Conservation (phyloP, 2,329 filamentous ascomycete species). For the Fonsecaea nubica region DNA sequence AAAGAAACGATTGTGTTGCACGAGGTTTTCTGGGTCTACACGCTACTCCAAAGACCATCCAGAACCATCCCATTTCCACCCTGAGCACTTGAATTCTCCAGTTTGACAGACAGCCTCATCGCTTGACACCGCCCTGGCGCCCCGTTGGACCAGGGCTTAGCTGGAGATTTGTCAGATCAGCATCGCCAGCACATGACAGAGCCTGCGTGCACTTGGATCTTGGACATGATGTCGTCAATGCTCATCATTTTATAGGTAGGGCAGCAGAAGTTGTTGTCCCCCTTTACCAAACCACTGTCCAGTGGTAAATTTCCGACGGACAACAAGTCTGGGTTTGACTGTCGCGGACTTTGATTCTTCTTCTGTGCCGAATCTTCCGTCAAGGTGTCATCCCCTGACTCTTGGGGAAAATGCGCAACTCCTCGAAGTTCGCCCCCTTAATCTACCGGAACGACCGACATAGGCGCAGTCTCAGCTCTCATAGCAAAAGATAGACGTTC, state of each 20-base stretch:
- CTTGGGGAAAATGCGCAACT: not conserved
- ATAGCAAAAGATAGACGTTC: not conserved
- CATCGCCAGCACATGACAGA: not conserved
- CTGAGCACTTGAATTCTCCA: not conserved
- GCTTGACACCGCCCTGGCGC: slow-evolving; percentile 7
- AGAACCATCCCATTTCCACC: not conserved
- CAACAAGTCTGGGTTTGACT: not conserved
- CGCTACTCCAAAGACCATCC: not conserved
- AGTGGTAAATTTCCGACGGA: slow-evolving; percentile 10
- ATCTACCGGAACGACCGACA: not conserved
- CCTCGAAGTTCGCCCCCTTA: not conserved
- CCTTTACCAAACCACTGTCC: not conserved
- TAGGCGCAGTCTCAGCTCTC: not conserved
- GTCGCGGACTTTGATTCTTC: not conserved
- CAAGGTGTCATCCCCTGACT: not conserved
- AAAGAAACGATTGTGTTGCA: slow-evolving; percentile 3
- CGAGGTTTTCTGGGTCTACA: slow-evolving; percentile 1
- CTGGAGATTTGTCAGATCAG: slow-evolving; percentile 15
- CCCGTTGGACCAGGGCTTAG: not conserved
- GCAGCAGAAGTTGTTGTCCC: not conserved
- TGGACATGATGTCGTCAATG: slow-evolving; percentile 6
- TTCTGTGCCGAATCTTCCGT: slow-evolving; percentile 4
- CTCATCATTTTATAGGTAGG: not conserved
- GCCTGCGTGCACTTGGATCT: not conserved
- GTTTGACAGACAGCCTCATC: slow-evolving; percentile 12